Evolutionary conservation across 2,329 filamentous ascomycete genomes (phyloP).

Genomic region (Pseudogymnoascus sp.): DNA sequence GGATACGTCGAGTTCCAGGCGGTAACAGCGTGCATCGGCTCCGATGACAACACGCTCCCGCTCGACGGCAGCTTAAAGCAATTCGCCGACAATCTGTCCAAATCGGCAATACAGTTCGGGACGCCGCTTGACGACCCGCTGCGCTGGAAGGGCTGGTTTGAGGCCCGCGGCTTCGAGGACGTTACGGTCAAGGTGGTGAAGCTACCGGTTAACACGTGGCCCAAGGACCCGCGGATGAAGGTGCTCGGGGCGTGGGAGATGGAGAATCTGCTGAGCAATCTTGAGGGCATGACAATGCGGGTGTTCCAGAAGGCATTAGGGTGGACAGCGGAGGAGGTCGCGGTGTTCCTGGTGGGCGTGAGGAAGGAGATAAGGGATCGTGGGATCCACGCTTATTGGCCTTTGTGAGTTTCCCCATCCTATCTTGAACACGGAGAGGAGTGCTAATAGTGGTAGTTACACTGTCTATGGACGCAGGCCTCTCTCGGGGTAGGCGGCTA

Average conservation of each 20-base stretch:
- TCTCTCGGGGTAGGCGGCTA: background rate
- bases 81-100: slow-evolving; percentile 2
- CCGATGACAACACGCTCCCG: slow-evolving; percentile 14
- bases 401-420: slow-evolving; percentile 12
- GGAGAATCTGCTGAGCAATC: slow-evolving; percentile 17
- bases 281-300: slow-evolving; percentile 23
- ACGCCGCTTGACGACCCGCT: slow-evolving; percentile 10
- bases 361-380: slow-evolving; percentile 31
- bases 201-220: slow-evolving; percentile 45
- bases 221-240: slow-evolving; percentile 42
- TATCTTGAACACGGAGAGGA: background rate
- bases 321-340: slow-evolving; percentile 31
- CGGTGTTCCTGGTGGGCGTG: slow-evolving; percentile 31
- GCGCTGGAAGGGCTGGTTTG: slow-evolving; percentile 29
- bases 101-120: background rate
- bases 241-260: slow-evolving; percentile 34
- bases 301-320: slow-evolving; percentile 33
- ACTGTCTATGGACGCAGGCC: background rate
- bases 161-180: slow-evolving; percentile 45
- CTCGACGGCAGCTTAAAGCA: slow-evolving; percentile 1
- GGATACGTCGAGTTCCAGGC: slow-evolving; percentile 16
- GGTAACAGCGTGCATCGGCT: slow-evolving; percentile 1
- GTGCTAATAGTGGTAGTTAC: background rate
- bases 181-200: slow-evolving; percentile 40
- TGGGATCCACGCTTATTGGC: slow-evolving; percentile 25